Evolutionary conservation across 2,329 filamentous ascomycete species (phyloP).

Genomic region (Beauveria medogensis): DNA sequence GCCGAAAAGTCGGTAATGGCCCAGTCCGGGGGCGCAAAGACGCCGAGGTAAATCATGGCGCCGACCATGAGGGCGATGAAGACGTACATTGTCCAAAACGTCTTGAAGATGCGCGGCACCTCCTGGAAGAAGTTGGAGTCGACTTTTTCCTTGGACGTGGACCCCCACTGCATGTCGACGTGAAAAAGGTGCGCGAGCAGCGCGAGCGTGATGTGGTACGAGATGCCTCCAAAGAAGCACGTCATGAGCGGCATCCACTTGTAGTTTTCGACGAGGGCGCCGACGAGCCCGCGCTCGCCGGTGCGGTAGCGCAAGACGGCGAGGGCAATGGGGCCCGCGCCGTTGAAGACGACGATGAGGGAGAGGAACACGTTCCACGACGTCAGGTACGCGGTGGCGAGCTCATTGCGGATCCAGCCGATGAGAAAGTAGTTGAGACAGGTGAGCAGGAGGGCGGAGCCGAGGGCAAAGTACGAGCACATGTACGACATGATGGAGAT

Average conservation of each 20-base stretch:
- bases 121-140: slow-evolving; percentile 49
- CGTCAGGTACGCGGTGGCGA: slow-evolving; percentile 61
- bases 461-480: slow-evolving; percentile 65
- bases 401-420: slow-evolving; percentile 60
- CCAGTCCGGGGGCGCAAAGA: slow-evolving; percentile 44
- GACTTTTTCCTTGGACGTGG: slow-evolving; percentile 52
- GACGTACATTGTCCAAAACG: slow-evolving; percentile 47
- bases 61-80: slow-evolving; percentile 35
- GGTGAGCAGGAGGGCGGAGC: slow-evolving; percentile 57
- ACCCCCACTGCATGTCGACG: slow-evolving; percentile 41
- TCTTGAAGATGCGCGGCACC: slow-evolving; percentile 44
- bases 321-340: slow-evolving; percentile 51
- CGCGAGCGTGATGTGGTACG: slow-evolving; percentile 33
- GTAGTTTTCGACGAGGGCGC: slow-evolving; percentile 36
- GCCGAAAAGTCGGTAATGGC: slow-evolving; percentile 49
- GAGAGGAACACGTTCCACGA: slow-evolving; percentile 57
- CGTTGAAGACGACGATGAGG: slow-evolving; percentile 58
- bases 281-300: slow-evolving; percentile 42
- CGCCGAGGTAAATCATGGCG: slow-evolving; percentile 41
- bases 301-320: slow-evolving; percentile 56
- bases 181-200: slow-evolving; percentile 35
- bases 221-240: slow-evolving; percentile 36
- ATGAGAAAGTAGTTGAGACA: slow-evolving; percentile 63
- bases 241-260: slow-evolving; percentile 53
- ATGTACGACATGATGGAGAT: slow-evolving; percentile 65